Base-by-base conservation (phyloP, 441 rosid species). In the Geranium incanum region DNA sequence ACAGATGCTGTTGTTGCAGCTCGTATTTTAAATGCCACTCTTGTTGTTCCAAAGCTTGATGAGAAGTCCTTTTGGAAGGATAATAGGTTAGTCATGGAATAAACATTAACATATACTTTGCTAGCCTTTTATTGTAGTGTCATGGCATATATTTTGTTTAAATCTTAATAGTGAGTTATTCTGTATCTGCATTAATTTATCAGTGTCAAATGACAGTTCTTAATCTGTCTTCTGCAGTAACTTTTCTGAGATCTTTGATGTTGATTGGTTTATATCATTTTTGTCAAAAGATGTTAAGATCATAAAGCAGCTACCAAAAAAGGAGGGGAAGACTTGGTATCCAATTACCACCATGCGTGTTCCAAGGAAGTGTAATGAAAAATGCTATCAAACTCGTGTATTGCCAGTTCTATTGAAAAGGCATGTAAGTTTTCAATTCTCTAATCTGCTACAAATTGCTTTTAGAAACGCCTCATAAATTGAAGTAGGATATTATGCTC, bases 41-140 rank as follows among this genome's bases (percentile, higher is more conserved):
- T 95, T 76, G 92, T 92, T 78, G 87, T 92, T 72, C 99, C 99
- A 18, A 92, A 89, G 86, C 82, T 95, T 74, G 99, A 95, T 81
- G 92, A 87, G 78, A 92, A 95, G 75, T 95, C 99, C 2, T 95
- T 90, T 77, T 95, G 99, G 99, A 95, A 85, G 80, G 99, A 95
- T 76, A 78, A 97, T 0, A 95, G 98, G 99, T 92, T 78, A 23
- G 67, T 64, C 38, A 23, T 64, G 15, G 65, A 70, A 57, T 72
- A 57, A 45, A 68, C 23, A 63, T 74, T 67, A 63, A 72, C 72
- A 28, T 45, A 9, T 9, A 45, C 52, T 45, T 45, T 45, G 52
- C 52, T 11, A 45, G 12, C 52, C 12, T 13, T 45, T 45, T 8
- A 45, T 45, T 45, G 52, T 45, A 45, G 13, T 45, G 52, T 45